Conservation (phyloP, 2,329 filamentous ascomycete species). For the Calonectria hawksworthii region DNA sequence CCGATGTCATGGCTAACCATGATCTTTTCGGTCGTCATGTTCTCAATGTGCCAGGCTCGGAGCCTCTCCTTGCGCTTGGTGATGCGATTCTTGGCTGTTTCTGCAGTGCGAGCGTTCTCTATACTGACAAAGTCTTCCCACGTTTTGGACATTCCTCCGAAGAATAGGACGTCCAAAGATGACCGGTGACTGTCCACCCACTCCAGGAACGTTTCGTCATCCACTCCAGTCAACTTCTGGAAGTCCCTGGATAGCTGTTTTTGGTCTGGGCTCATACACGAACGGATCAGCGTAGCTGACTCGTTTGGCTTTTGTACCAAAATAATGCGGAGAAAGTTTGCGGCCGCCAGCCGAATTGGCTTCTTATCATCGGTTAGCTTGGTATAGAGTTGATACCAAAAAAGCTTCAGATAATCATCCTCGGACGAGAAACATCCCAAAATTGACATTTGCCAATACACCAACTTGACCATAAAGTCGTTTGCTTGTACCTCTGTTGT, state of each 20-base stretch:
- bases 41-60: constrained; percentile 82
- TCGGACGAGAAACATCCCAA: constrained; percentile 83
- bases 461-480: constrained; percentile 84
- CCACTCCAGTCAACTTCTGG: constrained; percentile 85
- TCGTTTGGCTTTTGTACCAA: constrained; percentile 94
- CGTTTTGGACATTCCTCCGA: constrained; percentile 81
- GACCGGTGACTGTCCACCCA: constrained; percentile 90
- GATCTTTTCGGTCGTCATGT: constrained; percentile 76
- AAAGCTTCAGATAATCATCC: constrained; percentile 84
- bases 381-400: constrained; percentile 94
- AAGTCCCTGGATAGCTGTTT: constrained; percentile 82
- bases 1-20: constrained; percentile 87
- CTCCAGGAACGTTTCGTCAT: constrained; percentile 87
- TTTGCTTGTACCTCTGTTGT: constrained; percentile 73
- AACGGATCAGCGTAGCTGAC: constrained; percentile 79
- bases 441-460: constrained; percentile 96
- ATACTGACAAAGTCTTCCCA: constrained; percentile 91
- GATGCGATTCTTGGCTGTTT: constrained; percentile 79
- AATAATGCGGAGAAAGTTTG: constrained; percentile 90
- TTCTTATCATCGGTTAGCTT: constrained; percentile 82
- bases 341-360: constrained; percentile 80
- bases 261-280: constrained; percentile 79
- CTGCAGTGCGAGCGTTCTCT: constrained; percentile 86
- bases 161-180: constrained; percentile 86
- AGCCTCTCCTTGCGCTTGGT: constrained; percentile 85